Evolutionary conservation across 768 basidiomycete species (phyloP).

Genomic region (Inosperma sp.): DNA sequence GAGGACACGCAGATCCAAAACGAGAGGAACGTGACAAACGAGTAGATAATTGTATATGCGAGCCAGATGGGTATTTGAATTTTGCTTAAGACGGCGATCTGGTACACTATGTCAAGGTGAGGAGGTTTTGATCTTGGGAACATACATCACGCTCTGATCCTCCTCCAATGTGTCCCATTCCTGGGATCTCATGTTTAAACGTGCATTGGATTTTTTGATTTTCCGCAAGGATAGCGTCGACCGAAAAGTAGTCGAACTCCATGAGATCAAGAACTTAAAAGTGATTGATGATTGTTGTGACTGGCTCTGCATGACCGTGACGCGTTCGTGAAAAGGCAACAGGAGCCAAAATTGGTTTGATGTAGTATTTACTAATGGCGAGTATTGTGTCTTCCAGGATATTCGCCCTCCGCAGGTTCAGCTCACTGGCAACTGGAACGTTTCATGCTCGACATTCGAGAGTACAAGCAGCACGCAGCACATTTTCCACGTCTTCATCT

Average conservation of each 20-base stretch:
- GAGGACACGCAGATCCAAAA: constrained; percentile 1
- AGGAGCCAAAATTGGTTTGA: too few species aligned
- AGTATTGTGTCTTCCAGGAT: too few species aligned
- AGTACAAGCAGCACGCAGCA: background rate
- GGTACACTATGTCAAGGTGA: background rate
- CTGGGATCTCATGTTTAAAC: constrained; percentile 79
- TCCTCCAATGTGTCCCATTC: constrained; percentile 87
- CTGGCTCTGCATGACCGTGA: constrained; percentile 9
- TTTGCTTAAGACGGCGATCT: constrained; percentile 79
- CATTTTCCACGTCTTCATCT: constrained; percentile 1
- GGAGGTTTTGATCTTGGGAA: constrained; percentile 8
- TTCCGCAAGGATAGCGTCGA: constrained; percentile 87
- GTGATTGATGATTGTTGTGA: constrained; percentile 4
- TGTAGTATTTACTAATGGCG: too few species aligned
- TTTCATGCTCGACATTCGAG: background rate
- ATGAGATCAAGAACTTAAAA: constrained; percentile 34
- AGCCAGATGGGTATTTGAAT: constrained; percentile 89
- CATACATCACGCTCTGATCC: constrained; percentile 79
- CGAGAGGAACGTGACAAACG: constrained; percentile 39
- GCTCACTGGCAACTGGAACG: too few species aligned
- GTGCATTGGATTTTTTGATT: constrained; percentile 97
- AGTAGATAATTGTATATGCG: constrained; percentile 77
- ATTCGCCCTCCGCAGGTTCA: too few species aligned
- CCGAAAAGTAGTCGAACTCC: constrained; percentile 91
- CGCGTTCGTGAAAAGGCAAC: too few species aligned